Evolutionary conservation across 352 stramenopile genomes (phyloP), one percentile per base, ranked within the genome.

Genomic region (Phytophthora litchii): DNA sequence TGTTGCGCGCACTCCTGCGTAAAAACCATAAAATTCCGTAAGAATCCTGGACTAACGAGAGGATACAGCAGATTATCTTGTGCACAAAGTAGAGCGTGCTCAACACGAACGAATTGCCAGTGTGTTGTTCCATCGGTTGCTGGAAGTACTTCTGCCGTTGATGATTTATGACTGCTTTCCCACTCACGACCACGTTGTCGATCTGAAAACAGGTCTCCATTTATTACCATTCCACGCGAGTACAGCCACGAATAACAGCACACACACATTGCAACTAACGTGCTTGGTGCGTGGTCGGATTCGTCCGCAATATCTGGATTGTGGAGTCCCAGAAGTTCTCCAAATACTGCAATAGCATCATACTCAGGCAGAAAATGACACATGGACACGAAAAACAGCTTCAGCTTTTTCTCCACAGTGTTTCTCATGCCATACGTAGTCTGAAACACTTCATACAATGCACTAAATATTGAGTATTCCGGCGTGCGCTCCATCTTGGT

Each of bases 21-120:
- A 43, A 73, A 81, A 14, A 69, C 35, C 45, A 90, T 51, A 14
- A 89, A 76, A 36, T 81, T 90, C 13, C 66, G 72, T 10, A 92
- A 42, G 12, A 83, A 89, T 1, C 63, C 63, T 2, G 83, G 83
- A 38, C 71, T 88, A 1, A 92, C 80, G 34, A 92, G 65, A 5
- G 83, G 83, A 48, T 92, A 92, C 45, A 83, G 43, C 9, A 90
- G 51, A 4, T 88, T 77, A n/a, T 92, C 80, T 49, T 90, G 80
- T 5, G 78, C 76, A 52, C 83, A 92, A 4, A 84, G 64, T 1
- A 87, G 50, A 11, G 78, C 80, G 20, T 84, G 75, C 9, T 72
- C 54, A 9, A 92, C 52, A 3, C 54, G 59, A 7, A 84, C 72
- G 51, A 88, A 92, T 47, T 89, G 78, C 80, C 80, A 92, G 56